Evolutionary conservation across 2,329 filamentous ascomycete species (phyloP).

Genomic region (Scedosporium dehoogii): DNA sequence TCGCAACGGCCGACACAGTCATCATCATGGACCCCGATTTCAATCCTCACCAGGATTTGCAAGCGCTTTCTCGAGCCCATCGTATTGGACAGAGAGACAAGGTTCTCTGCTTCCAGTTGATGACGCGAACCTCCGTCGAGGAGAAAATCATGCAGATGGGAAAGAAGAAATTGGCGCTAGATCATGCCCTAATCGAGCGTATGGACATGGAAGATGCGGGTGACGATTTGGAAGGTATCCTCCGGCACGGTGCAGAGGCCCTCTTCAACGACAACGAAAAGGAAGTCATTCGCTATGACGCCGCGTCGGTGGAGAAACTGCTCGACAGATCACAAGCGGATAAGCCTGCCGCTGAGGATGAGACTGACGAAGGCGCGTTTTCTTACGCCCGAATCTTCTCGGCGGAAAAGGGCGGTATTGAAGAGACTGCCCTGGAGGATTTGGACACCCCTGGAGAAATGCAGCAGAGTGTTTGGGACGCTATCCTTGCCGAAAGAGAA

Average conservation of each 20-base stretch:
- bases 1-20: conserved; percentile 93
- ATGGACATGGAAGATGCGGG: conserved; percentile 79
- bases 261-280: conserved; percentile 69
- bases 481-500: conserved; percentile 76
- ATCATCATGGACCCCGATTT: conserved; percentile 97
- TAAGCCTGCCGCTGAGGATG: conserved; percentile 54
- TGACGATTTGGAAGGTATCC: conserved; percentile 75
- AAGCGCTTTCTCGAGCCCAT: conserved; percentile 88
- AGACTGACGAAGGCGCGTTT: conserved; percentile 68
- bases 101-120: conserved; percentile 88
- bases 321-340: conserved; percentile 67
- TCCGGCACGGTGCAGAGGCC: conserved; percentile 78
- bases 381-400: conserved; percentile 88
- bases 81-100: conserved; percentile 95
- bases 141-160: conserved; percentile 96
- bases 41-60: conserved; percentile 96
- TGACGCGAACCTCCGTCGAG: conserved; percentile 81
- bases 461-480: conserved; percentile 74
- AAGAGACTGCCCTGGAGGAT: conserved; percentile 47
- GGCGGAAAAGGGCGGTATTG: conserved; percentile 62
- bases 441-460: conserved; percentile 38
- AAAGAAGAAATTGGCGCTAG: conserved; percentile 89
- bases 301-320: conserved; percentile 73
- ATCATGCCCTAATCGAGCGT: conserved; percentile 87
- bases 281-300: conserved; percentile 72